A percentile compares a stretch with the other conserved stretches of the same genome.
Conservation (phyloP, 2,329 filamentous ascomycete genomes). For the Fusarium tanahbumbuense region DNA sequence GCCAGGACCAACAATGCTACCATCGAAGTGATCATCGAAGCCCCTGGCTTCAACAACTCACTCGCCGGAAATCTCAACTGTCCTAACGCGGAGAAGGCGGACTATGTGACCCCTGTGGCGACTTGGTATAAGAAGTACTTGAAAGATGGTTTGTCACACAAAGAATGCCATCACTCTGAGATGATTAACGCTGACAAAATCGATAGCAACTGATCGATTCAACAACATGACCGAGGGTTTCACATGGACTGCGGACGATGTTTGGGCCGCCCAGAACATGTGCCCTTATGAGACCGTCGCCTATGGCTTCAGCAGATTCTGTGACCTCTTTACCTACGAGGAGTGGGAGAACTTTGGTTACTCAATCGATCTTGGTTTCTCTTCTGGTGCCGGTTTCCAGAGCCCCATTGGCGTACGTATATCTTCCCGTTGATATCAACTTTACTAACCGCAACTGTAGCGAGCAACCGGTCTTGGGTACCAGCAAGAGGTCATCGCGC, state of each 20-base stretch:
- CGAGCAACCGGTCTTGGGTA: conserved; percentile 79
- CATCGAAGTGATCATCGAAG: conserved; percentile 78
- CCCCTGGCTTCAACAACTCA: conserved; percentile 73
- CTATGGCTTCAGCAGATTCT: conserved; percentile 80
- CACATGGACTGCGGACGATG: conserved; percentile 73
- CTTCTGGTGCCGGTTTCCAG: conserved; percentile 70
- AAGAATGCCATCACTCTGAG: background rate
- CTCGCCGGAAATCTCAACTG: conserved; percentile 76
- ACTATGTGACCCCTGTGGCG: conserved; percentile 64
- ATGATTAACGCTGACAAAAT: conserved; percentile 1
- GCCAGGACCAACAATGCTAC: conserved; percentile 73
- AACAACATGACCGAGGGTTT: conserved; percentile 64
- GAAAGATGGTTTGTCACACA: conserved; percentile 59
- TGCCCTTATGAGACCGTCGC: conserved; percentile 84
- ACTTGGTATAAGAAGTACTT: conserved; percentile 76
- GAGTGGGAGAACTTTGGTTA: conserved; percentile 82
- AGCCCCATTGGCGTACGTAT: conserved; percentile 69
- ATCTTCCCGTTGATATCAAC: background rate
- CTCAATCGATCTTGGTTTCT: conserved; percentile 73
- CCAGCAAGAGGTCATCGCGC: conserved; percentile 78
- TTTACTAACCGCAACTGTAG: conserved; percentile 40
- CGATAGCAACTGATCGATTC: conserved; percentile 68
- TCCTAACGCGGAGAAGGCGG: conserved; percentile 66
- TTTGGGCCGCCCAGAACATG: conserved; percentile 75
- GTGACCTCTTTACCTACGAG: conserved; percentile 77